phyloP scores from a whole-genome alignment of 768 basidiomycete species.

The Crassisporium funariophilum region DNA sequence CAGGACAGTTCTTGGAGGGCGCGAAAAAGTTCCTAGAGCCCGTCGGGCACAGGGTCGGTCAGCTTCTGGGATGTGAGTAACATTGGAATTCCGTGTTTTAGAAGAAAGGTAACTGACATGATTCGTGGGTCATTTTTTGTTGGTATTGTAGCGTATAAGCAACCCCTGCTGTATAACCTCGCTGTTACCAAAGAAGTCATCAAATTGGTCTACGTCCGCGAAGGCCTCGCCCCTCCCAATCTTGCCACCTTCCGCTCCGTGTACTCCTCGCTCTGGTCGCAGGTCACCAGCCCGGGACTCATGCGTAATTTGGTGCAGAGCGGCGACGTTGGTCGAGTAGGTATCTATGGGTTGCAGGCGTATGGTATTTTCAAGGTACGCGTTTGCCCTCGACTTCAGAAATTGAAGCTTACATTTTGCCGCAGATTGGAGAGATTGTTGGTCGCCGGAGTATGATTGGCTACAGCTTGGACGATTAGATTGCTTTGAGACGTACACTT shows the following conservation, averaged over 20 bases:
- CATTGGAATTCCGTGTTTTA: neutral
- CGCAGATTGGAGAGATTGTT: slow-evolving; percentile 88
- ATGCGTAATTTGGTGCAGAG: slow-evolving; percentile 60
- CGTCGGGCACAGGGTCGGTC: slow-evolving; percentile 53
- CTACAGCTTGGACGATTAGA: slow-evolving; percentile 57
- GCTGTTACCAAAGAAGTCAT: slow-evolving; percentile 73
- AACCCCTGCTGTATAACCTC: slow-evolving; percentile 79
- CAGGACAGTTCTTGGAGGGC: slow-evolving; percentile 53
- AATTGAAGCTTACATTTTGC: neutral
- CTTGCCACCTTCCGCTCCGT: slow-evolving; percentile 53
- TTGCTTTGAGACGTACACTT: neutral
- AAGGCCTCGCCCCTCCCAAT: slow-evolving; percentile 73
- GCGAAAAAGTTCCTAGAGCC: slow-evolving; percentile 50
- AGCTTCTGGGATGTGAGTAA: slow-evolving; percentile 50
- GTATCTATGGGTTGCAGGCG: slow-evolving; percentile 80
- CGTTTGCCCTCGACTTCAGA: neutral
- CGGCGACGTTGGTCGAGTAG: slow-evolving; percentile 69
- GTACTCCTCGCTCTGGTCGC: slow-evolving; percentile 67
- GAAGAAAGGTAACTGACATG: slow-evolving; percentile 1
- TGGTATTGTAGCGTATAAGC: slow-evolving; percentile 57
- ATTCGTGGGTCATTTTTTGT: neutral
- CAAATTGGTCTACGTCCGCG: slow-evolving; percentile 74
- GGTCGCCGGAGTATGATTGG: slow-evolving; percentile 80
- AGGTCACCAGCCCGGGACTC: slow-evolving; percentile 57
- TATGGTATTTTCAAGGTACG: slow-evolving; percentile 88